Evolutionary conservation across 306 rosid genomes (phyloP).

Genomic region (Betula pendula): DNA sequence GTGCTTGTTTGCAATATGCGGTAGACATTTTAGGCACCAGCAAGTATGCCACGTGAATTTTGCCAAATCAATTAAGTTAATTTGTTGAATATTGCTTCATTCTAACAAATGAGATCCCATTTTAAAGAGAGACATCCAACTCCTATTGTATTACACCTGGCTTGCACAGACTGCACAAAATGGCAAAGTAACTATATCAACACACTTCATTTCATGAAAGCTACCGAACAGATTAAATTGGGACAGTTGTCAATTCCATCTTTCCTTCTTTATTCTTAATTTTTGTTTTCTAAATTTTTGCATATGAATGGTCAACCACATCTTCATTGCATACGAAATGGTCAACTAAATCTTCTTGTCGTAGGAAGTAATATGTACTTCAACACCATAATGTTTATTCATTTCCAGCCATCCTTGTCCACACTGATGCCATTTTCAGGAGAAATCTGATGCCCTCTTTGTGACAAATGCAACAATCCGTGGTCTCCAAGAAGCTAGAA

Average conservation of each 20-base stretch:
- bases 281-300: background rate
- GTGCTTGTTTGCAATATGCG: background rate
- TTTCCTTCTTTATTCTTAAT: background rate
- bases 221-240: slow-evolving; percentile 2
- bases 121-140: slow-evolving; percentile 17
- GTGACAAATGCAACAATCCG: no score
- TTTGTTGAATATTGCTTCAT: background rate
- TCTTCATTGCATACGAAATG: no score
- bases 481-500: no score
- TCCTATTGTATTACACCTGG: slow-evolving; percentile 15
- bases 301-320: background rate
- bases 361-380: no score
- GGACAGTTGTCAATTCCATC: background rate
- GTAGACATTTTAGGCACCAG: background rate
- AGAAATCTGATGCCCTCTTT: no score
- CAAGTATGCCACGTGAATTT: background rate
- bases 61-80: slow-evolving; percentile 13
- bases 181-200: slow-evolving; percentile 10
- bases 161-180: slow-evolving; percentile 16
- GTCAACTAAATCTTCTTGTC: no score
- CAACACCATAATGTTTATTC: no score
- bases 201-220: background rate
- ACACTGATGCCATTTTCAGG: no score
- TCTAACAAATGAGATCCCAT: background rate
- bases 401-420: no score